A percentile compares a stretch with the other conserved stretches of the same genome.
Evolutionary conservation across 805 yeast genomes (phyloP).

Genomic region (Sugiyamaella floridensis): DNA sequence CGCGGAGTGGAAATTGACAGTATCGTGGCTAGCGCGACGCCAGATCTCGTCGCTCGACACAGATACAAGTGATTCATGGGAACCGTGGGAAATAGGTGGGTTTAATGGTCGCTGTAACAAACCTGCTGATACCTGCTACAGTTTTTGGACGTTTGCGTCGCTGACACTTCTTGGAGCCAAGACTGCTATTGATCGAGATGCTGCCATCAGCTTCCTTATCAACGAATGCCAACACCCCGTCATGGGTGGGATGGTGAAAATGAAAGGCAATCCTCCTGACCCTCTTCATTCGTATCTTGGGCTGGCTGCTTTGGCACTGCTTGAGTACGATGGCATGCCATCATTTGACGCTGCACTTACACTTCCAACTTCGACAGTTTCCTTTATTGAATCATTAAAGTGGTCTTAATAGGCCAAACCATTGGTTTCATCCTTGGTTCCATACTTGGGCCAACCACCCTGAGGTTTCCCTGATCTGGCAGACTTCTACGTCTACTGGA

Average conservation of each 20-base stretch:
- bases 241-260: slow-evolving; percentile 74
- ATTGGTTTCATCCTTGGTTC: background rate
- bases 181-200: slow-evolving; percentile 32
- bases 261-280: slow-evolving; percentile 48
- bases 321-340: slow-evolving; percentile 16
- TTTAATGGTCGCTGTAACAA: slow-evolving; percentile 85
- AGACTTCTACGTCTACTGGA: too few relatives aligned
- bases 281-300: slow-evolving; percentile 58
- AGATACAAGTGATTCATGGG: slow-evolving; percentile 5
- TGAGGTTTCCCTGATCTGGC: too few relatives aligned
- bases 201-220: slow-evolving; percentile 41
- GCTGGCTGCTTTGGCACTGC: slow-evolving; percentile 40
- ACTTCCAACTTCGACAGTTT: slow-evolving; percentile 20
- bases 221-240: slow-evolving; percentile 50
- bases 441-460: too few relatives aligned
- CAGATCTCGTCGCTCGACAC: slow-evolving; percentile 39
- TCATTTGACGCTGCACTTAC: slow-evolving; percentile 30
- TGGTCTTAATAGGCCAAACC: slow-evolving; percentile 4
- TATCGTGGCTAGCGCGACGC: slow-evolving; percentile 42
- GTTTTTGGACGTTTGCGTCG: slow-evolving; percentile 73
- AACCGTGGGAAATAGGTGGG: slow-evolving; percentile 44
- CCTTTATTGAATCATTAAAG: slow-evolving; percentile 11
- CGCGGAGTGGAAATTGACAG: slow-evolving; percentile 5
- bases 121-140: slow-evolving; percentile 78
- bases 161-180: slow-evolving; percentile 38